A percentile compares a stretch with the other conserved stretches of the same genome.
These are phyloP conservation scores for Pythium aristosporum DNA, from an alignment of 352 stramenopile genomes.

Conservation along the genomic window DNA sequence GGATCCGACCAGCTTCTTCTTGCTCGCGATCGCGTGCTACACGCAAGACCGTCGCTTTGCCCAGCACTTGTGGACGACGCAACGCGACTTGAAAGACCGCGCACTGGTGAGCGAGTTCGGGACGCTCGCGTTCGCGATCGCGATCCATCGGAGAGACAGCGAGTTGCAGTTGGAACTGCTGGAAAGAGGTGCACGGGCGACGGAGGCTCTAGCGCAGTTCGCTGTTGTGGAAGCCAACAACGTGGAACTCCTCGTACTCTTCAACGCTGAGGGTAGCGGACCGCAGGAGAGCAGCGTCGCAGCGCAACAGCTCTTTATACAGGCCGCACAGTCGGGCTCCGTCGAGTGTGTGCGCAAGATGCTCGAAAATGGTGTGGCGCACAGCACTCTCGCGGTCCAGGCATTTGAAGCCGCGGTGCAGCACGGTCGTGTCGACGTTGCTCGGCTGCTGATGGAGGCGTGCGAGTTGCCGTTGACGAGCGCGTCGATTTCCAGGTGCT, in stretches of 20 bases:
- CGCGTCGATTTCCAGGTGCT: not conserved
- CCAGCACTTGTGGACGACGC: conserved; percentile 3
- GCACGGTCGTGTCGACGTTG: not conserved
- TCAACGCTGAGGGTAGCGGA: not conserved
- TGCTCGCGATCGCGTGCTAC: conserved; percentile 14
- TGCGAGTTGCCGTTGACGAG: not conserved
- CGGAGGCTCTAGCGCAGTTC: not conserved
- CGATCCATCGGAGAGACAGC: not conserved
- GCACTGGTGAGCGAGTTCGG: not conserved
- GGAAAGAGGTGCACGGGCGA: not conserved
- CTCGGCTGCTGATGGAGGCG: not conserved
- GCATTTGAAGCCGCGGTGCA: conserved; percentile 4
- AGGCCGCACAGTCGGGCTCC: not conserved
- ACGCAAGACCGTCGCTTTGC: not conserved
- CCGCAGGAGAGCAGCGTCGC: not conserved
- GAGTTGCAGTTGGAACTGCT: not conserved
- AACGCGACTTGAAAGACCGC: conserved; percentile 6
- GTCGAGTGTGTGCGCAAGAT: not conserved
- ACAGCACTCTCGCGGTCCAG: not conserved
- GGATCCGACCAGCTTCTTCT: conserved; percentile 6
- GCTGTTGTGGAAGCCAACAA: not conserved
- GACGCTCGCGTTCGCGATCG: not conserved
- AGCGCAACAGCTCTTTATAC: conserved; percentile 1
- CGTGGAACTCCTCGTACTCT: not conserved
- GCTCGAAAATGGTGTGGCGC: not conserved